These are phyloP conservation scores for Paraurostyla sp. DNA, from an alignment of 73 alveolate genomes.

Conservation along the genomic window DNA sequence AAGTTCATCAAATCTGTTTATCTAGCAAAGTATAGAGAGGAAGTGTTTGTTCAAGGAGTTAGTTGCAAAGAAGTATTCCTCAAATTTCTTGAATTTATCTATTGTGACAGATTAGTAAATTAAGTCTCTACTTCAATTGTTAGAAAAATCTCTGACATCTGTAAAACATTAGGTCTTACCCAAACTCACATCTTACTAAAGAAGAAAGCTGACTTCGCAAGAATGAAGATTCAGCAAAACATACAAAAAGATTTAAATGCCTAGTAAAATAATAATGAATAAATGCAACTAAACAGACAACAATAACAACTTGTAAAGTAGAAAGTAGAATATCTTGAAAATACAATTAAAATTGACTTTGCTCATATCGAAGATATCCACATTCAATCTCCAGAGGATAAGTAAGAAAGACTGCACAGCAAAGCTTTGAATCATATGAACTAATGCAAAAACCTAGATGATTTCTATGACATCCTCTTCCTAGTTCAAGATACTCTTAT, in stretches of 20 bases:
- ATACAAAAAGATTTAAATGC: background rate
- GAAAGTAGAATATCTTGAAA: background rate
- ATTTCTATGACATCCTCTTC: conserved; percentile 51
- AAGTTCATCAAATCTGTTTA: background rate
- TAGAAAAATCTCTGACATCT: background rate
- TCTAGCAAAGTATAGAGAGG: background rate
- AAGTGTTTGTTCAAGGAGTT: background rate
- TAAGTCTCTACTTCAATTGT: background rate
- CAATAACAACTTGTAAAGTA: background rate
- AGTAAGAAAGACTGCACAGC: conserved; percentile 8
- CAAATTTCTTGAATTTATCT: conserved; percentile 8
- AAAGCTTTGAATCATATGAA: conserved; percentile 4
- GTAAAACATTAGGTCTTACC: background rate
- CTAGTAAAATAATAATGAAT: background rate
- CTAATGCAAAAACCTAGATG: conserved; percentile 55
- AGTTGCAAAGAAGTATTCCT: conserved; percentile 6
- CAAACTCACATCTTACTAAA: background rate
- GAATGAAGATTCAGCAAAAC: background rate
- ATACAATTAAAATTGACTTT: background rate
- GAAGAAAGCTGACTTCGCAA: conserved; percentile 9
- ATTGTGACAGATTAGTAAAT: conserved; percentile 25
- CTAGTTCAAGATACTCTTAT: conserved; percentile 16
- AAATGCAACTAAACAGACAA: background rate
- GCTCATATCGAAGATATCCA: background rate
- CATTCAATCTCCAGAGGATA: conserved; percentile 55